Percentiles rank a stretch among this genome's conserved stretches.
Evolutionary conservation across 2,329 filamentous ascomycete genomes (phyloP).

Genomic region (Cladosporium sp.): DNA sequence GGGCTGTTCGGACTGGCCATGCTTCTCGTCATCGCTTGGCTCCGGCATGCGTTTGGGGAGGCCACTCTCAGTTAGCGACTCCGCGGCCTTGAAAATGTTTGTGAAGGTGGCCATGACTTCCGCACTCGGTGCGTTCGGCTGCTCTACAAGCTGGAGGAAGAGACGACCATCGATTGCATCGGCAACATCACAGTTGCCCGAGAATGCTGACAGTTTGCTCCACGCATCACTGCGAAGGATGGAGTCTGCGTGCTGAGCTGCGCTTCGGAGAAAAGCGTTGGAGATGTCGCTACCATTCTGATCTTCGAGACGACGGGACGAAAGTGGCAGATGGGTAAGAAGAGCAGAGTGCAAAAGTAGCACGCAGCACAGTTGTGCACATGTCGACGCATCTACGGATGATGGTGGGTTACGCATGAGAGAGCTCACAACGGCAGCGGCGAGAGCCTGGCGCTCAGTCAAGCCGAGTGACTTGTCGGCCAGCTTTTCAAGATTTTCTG

Average conservation of each 20-base stretch:
- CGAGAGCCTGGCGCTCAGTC: conserved; percentile 25
- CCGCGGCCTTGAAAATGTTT: conserved; percentile 21
- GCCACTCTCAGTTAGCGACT: conserved; percentile 9
- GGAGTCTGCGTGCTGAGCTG: conserved; percentile 33
- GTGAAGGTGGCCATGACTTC: conserved; percentile 22
- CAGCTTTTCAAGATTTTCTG: conserved; percentile 18
- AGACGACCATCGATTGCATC: conserved; percentile 55
- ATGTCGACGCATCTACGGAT: background rate
- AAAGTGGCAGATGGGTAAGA: conserved; percentile 26
- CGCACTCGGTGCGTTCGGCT: conserved; percentile 2
- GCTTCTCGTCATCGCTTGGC: conserved; percentile 1
- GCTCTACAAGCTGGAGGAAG: conserved; percentile 27
- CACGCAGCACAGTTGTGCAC: conserved; percentile 16
- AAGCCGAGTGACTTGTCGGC: conserved; percentile 13
- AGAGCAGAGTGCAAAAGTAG: conserved; percentile 28
- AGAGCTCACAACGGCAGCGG: conserved; percentile 22
- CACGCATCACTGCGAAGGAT: conserved; percentile 37
- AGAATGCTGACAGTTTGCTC: conserved; percentile 25
- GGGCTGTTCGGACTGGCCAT: background rate
- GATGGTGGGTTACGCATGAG: conserved; percentile 15
- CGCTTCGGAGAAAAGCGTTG: conserved; percentile 24
- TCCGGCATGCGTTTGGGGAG: conserved; percentile 7
- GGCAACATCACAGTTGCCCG: conserved; percentile 41
- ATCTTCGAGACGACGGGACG: conserved; percentile 24
- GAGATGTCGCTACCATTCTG: conserved; percentile 11